Evolutionary conservation across 1,139 yeast genomes (phyloP).

Genomic region (Eremothecium coryli): DNA sequence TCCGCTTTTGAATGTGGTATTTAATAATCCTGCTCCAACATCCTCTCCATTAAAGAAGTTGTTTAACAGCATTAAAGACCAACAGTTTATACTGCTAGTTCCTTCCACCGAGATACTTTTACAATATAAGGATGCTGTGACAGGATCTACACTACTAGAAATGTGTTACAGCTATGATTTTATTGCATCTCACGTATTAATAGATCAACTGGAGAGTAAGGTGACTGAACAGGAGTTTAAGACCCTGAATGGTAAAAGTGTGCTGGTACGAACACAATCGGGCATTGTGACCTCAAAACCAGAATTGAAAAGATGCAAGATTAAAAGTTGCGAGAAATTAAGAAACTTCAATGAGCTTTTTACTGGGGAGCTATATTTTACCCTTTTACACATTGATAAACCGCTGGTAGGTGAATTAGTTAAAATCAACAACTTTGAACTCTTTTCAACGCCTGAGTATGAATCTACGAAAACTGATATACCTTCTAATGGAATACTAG

Average conservation of each 20-base stretch:
- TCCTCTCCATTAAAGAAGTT: conserved; percentile 45
- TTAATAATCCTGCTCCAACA: conserved; percentile 53
- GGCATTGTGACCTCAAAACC: conserved; percentile 2
- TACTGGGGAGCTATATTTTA: conserved; percentile 37
- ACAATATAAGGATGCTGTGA: conserved; percentile 43
- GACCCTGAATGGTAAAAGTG: conserved; percentile 53
- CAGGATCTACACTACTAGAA: conserved; percentile 42
- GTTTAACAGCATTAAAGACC: conserved; percentile 35
- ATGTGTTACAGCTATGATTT: conserved; percentile 61
- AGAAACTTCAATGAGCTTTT: conserved; percentile 38
- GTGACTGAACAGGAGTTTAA: conserved; percentile 30
- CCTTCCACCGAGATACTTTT: conserved; percentile 50
- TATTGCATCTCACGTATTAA: conserved; percentile 58
- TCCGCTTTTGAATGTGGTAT: conserved; percentile 58
- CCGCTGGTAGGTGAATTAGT: conserved; percentile 37
- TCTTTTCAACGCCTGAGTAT: conserved; percentile 2
- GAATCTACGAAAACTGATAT: neutral
- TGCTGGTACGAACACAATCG: conserved; percentile 40
- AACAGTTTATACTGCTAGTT: conserved; percentile 47
- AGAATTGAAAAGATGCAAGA: conserved; percentile 33
- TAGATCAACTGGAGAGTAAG: conserved; percentile 23
- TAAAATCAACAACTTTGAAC: conserved; percentile 8
- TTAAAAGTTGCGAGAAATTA: conserved; percentile 39
- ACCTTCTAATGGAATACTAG: neutral
- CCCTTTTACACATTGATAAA: conserved; percentile 44